phyloP scores from a whole-genome alignment of 305 asterid genomes.

The Fraxinus ornus region DNA sequence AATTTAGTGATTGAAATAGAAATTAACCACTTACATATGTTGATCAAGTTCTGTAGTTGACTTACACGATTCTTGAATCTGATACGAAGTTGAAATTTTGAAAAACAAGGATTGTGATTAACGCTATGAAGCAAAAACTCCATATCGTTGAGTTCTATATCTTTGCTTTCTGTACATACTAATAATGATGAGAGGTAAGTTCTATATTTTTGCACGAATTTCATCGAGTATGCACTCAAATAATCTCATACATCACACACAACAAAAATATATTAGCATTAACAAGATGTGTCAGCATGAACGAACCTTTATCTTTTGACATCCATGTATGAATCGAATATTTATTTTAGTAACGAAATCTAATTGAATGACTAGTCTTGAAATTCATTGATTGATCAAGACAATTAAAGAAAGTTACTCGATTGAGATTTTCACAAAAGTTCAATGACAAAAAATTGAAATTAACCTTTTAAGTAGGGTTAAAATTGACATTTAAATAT shows the following conservation, averaged over 20 bases:
- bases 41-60: neutral
- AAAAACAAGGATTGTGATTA: neutral
- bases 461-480: neutral
- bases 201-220: neutral
- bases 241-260: neutral
- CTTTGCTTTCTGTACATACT: neutral
- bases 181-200: neutral
- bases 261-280: neutral
- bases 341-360: neutral
- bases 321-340: neutral
- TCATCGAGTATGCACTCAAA: neutral
- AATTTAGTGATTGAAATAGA: neutral
- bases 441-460: neutral
- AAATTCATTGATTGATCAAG: neutral
- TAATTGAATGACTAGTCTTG: neutral
- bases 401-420: neutral
- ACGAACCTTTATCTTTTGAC: neutral
- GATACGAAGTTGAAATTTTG: neutral
- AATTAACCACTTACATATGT: neutral
- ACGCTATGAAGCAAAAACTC: neutral
- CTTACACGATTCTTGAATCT: neutral
- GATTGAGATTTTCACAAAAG: neutral
- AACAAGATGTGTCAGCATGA: neutral
- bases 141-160: neutral
- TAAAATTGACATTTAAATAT: neutral